Conservation (phyloP, 2,329 filamentous ascomycete species). For the Didymella pinodella region DNA sequence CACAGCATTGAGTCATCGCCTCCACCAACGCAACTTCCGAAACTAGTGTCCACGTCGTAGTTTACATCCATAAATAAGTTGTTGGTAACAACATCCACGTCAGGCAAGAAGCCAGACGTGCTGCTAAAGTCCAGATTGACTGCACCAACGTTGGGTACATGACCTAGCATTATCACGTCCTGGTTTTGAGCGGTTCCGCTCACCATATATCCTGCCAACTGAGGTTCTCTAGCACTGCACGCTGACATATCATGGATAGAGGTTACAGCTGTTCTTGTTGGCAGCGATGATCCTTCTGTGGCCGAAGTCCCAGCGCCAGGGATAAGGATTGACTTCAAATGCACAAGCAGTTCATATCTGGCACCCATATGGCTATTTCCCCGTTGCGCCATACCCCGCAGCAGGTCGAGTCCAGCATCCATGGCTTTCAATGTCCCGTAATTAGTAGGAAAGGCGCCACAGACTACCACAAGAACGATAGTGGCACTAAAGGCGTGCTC, state of each 20-base stretch:
- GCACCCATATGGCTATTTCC: slow-evolving; percentile 14
- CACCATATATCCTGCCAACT: background rate
- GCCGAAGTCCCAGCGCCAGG: background rate
- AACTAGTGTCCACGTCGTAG: slow-evolving; percentile 5
- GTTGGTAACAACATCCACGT: background rate
- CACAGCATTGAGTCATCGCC: slow-evolving; percentile 5
- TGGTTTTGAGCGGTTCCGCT: background rate
- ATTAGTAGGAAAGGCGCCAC: slow-evolving; percentile 10
- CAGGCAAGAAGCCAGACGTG: background rate
- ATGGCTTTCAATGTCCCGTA: slow-evolving; percentile 7
- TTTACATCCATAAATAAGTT: background rate
- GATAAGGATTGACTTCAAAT: slow-evolving; percentile 13
- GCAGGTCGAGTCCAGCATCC: slow-evolving; percentile 12
- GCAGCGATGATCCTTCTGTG: background rate
- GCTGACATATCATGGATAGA: background rate
- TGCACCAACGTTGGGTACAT: slow-evolving; percentile 7
- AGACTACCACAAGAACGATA: slow-evolving; percentile 11
- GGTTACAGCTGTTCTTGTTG: background rate
- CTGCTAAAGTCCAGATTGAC: slow-evolving; percentile 1
- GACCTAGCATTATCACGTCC: slow-evolving; percentile 3
- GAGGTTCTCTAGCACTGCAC: background rate
- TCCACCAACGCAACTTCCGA: slow-evolving; percentile 6
- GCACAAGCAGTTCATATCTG: slow-evolving; percentile 10
- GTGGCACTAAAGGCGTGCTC: slow-evolving; percentile 1
- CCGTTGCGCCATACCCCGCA: slow-evolving; percentile 3